Evolutionary conservation across 169 alveolate genomes (phyloP), one percentile per base, ranked within the genome.

Genomic region (Babesia ovis): DNA sequence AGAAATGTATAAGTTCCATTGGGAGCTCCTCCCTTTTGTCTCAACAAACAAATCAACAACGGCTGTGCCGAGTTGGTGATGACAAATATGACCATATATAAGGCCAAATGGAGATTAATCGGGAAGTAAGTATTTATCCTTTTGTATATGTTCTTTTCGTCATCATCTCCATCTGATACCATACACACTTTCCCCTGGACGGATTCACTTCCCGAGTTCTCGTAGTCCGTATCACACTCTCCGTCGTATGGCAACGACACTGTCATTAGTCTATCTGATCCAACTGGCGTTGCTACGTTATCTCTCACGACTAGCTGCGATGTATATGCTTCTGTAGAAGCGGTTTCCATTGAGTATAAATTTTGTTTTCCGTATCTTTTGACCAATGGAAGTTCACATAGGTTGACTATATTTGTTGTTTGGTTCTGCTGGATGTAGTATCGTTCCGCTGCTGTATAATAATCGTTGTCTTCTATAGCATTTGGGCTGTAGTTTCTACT

Each of bases 61-160:
- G 88, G 88, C 35, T 80, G 88, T 25, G 88, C 88, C 8, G 88
- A 67, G 41, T 80, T 80, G 11, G 88, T 80, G 14, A 80, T 39
- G 58, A 80, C 72, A 55, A 80, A 80, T 29, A 70, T 37, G 66
- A 70, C 39, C 77, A 80, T 71, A 23, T 70, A 70, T 20, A 54
- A 14, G 35, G 25, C 39, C 27, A 80, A n/a, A 35, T 70, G 42
- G 39, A 34, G 25, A 22, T 68, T 66, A 25, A 23, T 41, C 18
- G 53, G 25, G 48, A 77, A 41, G 6, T 11, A 3, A 25, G 22
- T 55, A 16, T 27, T 5, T 8, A 14, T 31, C 20, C 37, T 34
- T 32, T 3, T 34, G 16, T 12, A 12, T 1, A 56, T 27, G 31
- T 42, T 16, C 1, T 48, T 35, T 4, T 64, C 74, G 0, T 64